phyloP scores from a whole-genome alignment of 2,329 filamentous ascomycete genomes.

The Cladosporium sp. region DNA sequence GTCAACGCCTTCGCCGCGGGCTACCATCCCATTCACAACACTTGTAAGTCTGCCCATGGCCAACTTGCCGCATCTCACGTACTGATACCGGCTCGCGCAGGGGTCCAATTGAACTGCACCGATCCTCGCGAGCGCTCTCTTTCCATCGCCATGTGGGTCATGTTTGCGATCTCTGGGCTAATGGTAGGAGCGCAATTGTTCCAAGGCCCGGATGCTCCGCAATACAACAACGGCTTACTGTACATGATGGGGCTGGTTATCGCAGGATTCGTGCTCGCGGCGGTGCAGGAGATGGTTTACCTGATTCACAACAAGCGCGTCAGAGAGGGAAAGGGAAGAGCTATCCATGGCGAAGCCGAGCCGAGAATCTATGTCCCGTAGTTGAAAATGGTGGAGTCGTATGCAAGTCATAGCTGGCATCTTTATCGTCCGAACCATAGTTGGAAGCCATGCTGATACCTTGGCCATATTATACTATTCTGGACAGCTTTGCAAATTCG shows the following conservation, averaged over 20 bases:
- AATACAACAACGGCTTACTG: slow-evolving; percentile 23
- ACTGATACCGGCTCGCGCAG: not conserved
- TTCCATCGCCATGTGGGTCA: slow-evolving; percentile 40
- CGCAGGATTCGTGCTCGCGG: not conserved
- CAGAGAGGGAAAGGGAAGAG: not conserved
- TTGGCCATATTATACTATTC: too few relatives aligned
- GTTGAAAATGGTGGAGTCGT: not conserved
- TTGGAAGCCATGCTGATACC: too few relatives aligned
- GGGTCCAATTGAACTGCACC: slow-evolving; percentile 5
- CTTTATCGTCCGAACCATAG: too few relatives aligned
- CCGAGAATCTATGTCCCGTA: slow-evolving; percentile 3
- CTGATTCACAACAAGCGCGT: not conserved
- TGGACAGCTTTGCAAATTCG: too few relatives aligned
- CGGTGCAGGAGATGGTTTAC: not conserved
- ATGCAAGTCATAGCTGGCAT: too few relatives aligned
- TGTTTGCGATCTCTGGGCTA: slow-evolving; percentile 48
- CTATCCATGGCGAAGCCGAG: slow-evolving; percentile 1
- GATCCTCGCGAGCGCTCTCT: slow-evolving; percentile 23
- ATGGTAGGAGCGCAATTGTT: slow-evolving; percentile 53
- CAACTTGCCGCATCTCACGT: not conserved
- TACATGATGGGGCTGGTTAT: slow-evolving; percentile 4
- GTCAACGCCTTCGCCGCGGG: slow-evolving; percentile 51
- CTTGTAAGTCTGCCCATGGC: slow-evolving; percentile 41
- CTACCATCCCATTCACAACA: slow-evolving; percentile 52
- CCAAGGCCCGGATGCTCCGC: slow-evolving; percentile 39